These are phyloP conservation scores for Salix viminalis DNA, from an alignment of 345 rosid genomes.

Conservation along the genomic window DNA sequence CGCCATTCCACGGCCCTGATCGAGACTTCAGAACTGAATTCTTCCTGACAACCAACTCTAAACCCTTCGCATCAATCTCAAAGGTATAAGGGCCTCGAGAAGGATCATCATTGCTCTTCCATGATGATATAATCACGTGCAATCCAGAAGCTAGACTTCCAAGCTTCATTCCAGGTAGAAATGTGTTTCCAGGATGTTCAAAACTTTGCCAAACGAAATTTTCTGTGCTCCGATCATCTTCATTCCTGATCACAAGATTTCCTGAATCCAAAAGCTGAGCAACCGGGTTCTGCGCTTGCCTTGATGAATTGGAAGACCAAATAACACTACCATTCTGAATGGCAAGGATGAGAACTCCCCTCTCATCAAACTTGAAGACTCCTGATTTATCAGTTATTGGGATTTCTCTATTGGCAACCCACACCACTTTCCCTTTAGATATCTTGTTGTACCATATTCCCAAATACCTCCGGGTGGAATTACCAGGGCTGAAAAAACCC, in stretches of 20 bases:
- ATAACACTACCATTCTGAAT: background rate
- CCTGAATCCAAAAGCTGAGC: background rate
- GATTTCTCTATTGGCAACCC: constrained; percentile 24
- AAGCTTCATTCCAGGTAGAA: constrained; percentile 19
- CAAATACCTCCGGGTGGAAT: background rate
- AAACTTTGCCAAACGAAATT: constrained; percentile 24
- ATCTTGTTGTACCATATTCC: constrained; percentile 14
- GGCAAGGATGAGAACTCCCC: constrained; percentile 16
- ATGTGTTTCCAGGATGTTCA: constrained; percentile 17
- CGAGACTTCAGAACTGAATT: background rate
- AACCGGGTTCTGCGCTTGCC: too few relatives aligned
- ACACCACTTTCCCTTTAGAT: background rate
- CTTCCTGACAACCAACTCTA: background rate
- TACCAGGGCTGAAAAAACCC: constrained; percentile 29
- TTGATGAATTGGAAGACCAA: constrained; percentile 20
- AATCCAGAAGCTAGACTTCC: background rate
- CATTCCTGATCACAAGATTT: constrained; percentile 22
- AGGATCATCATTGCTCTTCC: constrained; percentile 22
- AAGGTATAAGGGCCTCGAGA: background rate
- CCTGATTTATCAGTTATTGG: constrained; percentile 6
- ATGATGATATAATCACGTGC: background rate
- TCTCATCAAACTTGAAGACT: background rate
- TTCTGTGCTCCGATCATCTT: background rate
- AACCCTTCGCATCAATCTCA: background rate
- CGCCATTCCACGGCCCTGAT: constrained; percentile 21